Percentiles rank a stretch among this genome's conserved stretches.
Evolutionary conservation across 1,139 yeast genomes (phyloP).

Genomic region (Zygoascus hellenicus): DNA sequence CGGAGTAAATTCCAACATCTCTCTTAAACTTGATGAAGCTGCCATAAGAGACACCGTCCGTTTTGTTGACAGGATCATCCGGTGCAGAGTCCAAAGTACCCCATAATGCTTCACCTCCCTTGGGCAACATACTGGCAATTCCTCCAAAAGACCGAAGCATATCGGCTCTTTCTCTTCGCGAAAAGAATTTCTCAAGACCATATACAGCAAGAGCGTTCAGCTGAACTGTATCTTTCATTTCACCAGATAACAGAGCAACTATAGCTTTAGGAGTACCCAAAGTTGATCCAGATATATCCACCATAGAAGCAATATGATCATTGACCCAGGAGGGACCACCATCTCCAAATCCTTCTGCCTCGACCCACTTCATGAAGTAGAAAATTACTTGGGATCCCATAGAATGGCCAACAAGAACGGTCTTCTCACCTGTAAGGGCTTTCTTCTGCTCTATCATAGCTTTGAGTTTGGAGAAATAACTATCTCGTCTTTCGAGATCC

Average conservation of each 20-base stretch:
- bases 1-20: conserved; percentile 38
- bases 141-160: conserved; percentile 89
- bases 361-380: conserved; percentile 93
- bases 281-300: conserved; percentile 82
- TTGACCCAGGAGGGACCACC: conserved; percentile 90
- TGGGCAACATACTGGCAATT: conserved; percentile 90
- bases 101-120: conserved; percentile 90
- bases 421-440: conserved; percentile 56
- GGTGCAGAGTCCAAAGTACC: conserved; percentile 49
- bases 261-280: conserved; percentile 93
- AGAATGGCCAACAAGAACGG: conserved; percentile 83
- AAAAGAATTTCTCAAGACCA: conserved; percentile 89
- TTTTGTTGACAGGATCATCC: conserved; percentile 45
- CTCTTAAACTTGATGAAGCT: conserved; percentile 64
- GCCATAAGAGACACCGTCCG: conserved; percentile 52
- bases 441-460: conserved; percentile 56
- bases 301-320: conserved; percentile 67
- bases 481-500: conserved; percentile 82
- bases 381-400: conserved; percentile 92
- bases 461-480: conserved; percentile 74
- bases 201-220: conserved; percentile 87
- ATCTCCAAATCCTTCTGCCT: conserved; percentile 85
- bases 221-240: conserved; percentile 96
- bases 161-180: conserved; percentile 81
- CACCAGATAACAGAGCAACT: conserved; percentile 89